These are phyloP conservation scores for Aspergillus ibericus DNA, from an alignment of 2,329 filamentous ascomycete genomes.

Conservation along the genomic window DNA sequence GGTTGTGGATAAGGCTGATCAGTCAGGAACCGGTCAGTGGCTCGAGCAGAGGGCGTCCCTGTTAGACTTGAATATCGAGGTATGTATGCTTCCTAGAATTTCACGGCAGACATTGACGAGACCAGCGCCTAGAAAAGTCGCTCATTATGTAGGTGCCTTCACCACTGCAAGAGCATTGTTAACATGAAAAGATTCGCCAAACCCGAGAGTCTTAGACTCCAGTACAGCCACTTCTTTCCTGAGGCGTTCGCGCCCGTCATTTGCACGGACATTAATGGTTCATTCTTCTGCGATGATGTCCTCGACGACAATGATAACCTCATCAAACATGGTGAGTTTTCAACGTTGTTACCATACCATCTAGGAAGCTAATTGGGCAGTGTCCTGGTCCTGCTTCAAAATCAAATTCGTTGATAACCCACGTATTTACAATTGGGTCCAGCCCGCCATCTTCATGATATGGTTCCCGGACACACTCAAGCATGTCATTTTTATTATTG, in stretches of 20 bases:
- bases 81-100: not conserved
- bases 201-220: not conserved
- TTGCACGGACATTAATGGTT: slow-evolving; percentile 21
- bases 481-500: slow-evolving; percentile 19
- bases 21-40: not conserved
- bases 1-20: not conserved
- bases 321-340: not conserved
- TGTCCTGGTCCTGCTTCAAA: slow-evolving; percentile 27
- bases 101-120: not conserved
- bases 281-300: slow-evolving; percentile 18
- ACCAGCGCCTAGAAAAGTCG: not conserved
- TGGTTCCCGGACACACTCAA: slow-evolving; percentile 13
- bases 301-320: not conserved
- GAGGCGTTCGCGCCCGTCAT: slow-evolving; percentile 11
- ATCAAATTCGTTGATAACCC: slow-evolving; percentile 19
- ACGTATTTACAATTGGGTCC: slow-evolving; percentile 20
- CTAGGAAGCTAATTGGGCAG: slow-evolving; percentile 8
- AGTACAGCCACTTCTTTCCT: not conserved
- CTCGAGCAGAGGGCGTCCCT: not conserved
- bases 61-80: not conserved
- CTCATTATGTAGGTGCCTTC: not conserved
- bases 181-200: not conserved
- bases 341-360: not conserved
- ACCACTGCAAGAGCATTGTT: not conserved
- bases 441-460: slow-evolving; percentile 22